These are phyloP conservation scores for Xerocomellus intermedius DNA, from an alignment of 768 basidiomycete species.

Conservation along the genomic window DNA sequence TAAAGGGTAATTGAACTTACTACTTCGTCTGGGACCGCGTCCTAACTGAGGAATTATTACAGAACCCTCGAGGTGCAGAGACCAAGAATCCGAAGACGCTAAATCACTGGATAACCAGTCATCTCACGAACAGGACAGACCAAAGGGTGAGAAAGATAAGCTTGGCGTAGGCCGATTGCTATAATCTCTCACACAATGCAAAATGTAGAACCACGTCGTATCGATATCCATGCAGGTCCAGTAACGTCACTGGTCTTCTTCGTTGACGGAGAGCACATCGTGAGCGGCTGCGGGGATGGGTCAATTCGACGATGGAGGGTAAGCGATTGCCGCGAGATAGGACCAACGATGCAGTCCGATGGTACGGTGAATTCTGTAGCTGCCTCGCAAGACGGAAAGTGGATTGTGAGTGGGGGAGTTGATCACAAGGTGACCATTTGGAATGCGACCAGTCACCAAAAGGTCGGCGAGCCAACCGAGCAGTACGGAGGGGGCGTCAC, in stretches of 20 bases:
- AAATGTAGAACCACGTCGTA: not conserved
- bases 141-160: not conserved
- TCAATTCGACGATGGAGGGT: slow-evolving; percentile 8
- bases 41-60: not conserved
- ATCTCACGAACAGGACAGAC: not conserved
- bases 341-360: not conserved
- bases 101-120: not conserved
- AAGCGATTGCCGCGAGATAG: not conserved
- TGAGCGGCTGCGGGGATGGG: slow-evolving; percentile 5
- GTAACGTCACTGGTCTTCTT: slow-evolving; percentile 7
- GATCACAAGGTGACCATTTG: slow-evolving; percentile 5
- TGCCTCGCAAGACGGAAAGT: slow-evolving; percentile 6
- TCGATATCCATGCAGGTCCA: not conserved
- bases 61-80: not conserved
- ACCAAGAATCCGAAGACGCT: not conserved
- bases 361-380: not conserved
- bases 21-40: no score
- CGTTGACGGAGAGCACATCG: slow-evolving; percentile 3
- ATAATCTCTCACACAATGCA: not conserved
- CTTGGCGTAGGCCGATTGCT: not conserved
- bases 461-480: not conserved
- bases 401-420: slow-evolving; percentile 6
- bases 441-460: not conserved
- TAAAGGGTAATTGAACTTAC: not conserved
- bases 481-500: not conserved